Evolutionary conservation across 2,329 filamentous ascomycete genomes (phyloP).

Genomic region (Botrytis elliptica): DNA sequence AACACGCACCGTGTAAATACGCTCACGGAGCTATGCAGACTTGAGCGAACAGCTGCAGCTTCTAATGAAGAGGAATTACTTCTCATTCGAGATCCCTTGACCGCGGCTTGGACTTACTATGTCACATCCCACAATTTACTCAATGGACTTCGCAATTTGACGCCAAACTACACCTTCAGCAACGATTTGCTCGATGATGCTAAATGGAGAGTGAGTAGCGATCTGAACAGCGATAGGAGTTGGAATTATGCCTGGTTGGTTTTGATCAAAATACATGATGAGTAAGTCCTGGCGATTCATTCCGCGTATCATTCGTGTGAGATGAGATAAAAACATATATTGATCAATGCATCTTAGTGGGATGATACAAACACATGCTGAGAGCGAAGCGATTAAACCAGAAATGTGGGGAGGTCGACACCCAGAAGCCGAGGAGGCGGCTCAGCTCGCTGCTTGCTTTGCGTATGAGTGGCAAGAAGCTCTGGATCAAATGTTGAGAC

Average conservation of each 20-base stretch:
- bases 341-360: constrained; percentile 44
- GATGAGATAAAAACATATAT: not conserved
- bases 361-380: constrained; percentile 61
- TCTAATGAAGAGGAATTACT: constrained; percentile 59
- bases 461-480: constrained; percentile 66
- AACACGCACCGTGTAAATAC: constrained; percentile 70
- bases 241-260: constrained; percentile 78
- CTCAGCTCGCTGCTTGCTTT: constrained; percentile 61
- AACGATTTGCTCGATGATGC: constrained; percentile 65
- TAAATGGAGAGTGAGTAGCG: constrained; percentile 59
- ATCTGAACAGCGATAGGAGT: constrained; percentile 65
- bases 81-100: constrained; percentile 63
- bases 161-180: constrained; percentile 65
- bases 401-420: constrained; percentile 67
- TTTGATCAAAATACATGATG: constrained; percentile 62
- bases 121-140: constrained; percentile 69
- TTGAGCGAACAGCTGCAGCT: constrained; percentile 63
- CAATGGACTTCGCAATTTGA: constrained; percentile 67
- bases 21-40: constrained; percentile 67
- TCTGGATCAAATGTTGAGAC: constrained; percentile 63
- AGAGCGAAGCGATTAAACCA: constrained; percentile 57
- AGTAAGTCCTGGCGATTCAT: constrained; percentile 49
- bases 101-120: constrained; percentile 68
- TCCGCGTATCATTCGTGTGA: not conserved
- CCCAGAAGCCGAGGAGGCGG: constrained; percentile 55